Conservation (phyloP, 2,329 filamentous ascomycete species). For the Penicillium sp. region DNA sequence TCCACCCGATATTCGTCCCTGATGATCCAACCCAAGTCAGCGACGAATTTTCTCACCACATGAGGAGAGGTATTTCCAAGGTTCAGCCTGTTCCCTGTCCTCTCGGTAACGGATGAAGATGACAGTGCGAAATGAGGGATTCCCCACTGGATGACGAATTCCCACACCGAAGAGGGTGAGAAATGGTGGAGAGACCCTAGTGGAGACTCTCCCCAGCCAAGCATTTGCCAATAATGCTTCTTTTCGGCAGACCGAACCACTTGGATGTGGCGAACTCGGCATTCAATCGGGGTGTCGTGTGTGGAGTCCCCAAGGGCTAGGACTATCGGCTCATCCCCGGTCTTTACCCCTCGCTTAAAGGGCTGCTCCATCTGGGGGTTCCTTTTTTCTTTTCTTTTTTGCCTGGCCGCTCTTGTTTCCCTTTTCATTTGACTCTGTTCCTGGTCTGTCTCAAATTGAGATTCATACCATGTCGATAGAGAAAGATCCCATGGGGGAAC, state of each 20-base stretch:
- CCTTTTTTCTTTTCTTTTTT: background rate
- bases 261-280: background rate
- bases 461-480: background rate
- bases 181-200: background rate
- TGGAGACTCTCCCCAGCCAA: conserved; percentile 3
- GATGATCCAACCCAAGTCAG: too few relatives aligned
- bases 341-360: background rate
- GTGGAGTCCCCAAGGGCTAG: background rate
- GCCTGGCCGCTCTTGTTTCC: background rate
- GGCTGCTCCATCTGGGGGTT: background rate
- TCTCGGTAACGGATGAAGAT: too few relatives aligned
- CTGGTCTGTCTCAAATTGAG: background rate
- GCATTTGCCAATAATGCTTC: conserved; percentile 7
- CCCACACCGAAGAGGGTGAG: background rate
- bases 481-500: background rate
- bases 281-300: background rate
- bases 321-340: too few relatives aligned
- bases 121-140: background rate
- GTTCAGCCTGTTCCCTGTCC: too few relatives aligned
- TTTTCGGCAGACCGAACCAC: conserved; percentile 12
- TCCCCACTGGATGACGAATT: conserved; percentile 1
- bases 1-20: too few relatives aligned
- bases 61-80: too few relatives aligned
- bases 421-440: background rate
- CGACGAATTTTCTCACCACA: too few relatives aligned